Base-by-base conservation (phyloP, 176 grass and related monocot species). In the Eremochloa ophiuroides region DNA sequence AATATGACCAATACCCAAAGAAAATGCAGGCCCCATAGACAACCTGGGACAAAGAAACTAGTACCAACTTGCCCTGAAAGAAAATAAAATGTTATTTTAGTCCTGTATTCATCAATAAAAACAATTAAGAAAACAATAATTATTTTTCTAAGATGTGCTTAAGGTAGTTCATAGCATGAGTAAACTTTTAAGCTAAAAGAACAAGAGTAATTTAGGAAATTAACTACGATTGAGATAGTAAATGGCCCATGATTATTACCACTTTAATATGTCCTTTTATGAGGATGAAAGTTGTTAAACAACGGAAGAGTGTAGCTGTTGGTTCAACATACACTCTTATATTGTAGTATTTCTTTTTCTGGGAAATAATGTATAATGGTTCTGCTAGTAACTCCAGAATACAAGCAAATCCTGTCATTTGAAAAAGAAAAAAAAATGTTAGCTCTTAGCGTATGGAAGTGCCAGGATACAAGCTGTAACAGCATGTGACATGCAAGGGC, bases 281-380 rank as follows among this genome's bases (percentile, higher is more conserved):
- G 44, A 98, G 86, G 84, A 95, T 79, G 82, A 86, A 95, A 68
- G 96, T 93, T 39, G 91, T 98, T 55, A 93, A 16, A 75, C 96
- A 98, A 55, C 93, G 93, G 31, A 95, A 50, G 33, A 98, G 75
- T 73, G 90, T 88, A 71, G 96, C 93, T 77, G 77, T 77, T 80
- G 93, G 89, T 93, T 98, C 93, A 76, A 78, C 85, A 47, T 95
- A 87, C 71, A 98, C 51, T 65, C 96, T 86, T 88, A 98, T 91
- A 66, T 81, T 86, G 68, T 95, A 94, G 50, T 88, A 88, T 88
- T 91, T 85, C 81, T 95, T 91, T 85, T 87, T 98, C 73, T 98
- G 95, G 34, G 92, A 95, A 69, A 98, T 85, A 86, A 98, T 93
- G 85, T 98, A 95, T 46, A 98, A 77, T 61, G 95, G 95, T 78